Percentiles rank a stretch among this genome's conserved stretches.
phyloP scores from a whole-genome alignment of 345 rosid species.

The Psidium guajava region DNA sequence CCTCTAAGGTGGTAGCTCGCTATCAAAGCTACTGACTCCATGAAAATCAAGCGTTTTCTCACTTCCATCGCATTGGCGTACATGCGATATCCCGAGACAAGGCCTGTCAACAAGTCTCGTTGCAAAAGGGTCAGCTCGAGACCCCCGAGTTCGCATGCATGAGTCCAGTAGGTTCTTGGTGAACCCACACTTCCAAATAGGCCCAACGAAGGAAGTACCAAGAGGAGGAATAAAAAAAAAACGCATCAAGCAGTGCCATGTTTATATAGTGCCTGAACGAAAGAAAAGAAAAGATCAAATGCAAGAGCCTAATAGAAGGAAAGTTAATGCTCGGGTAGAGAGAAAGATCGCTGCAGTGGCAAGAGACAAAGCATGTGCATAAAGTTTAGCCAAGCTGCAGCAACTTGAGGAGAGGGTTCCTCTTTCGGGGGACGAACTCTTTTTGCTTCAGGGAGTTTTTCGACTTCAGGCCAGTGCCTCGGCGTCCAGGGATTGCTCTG shows the following conservation, averaged over 20 bases:
- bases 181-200: conserved; percentile 58
- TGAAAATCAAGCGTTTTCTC: conserved; percentile 24
- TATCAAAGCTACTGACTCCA: conserved; percentile 9
- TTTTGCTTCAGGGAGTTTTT: no score
- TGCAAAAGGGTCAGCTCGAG: conserved; percentile 60
- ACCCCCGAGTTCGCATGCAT: conserved; percentile 77
- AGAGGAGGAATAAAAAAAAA: conserved; percentile 71
- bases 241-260: conserved; percentile 47
- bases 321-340: conserved; percentile 32
- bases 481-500: no score
- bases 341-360: conserved; percentile 64
- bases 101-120: conserved; percentile 61
- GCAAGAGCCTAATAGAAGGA: conserved; percentile 77
- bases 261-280: conserved; percentile 65
- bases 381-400: conserved; percentile 61
- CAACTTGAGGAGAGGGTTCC: conserved; percentile 61
- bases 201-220: no score
- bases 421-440: no score
- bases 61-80: conserved; percentile 55
- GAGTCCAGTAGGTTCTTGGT: conserved; percentile 62
- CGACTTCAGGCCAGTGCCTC: no score
- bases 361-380: conserved; percentile 84
- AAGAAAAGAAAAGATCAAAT: conserved; percentile 80
- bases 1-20: conserved; percentile 1
- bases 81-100: conserved; percentile 56